phyloP scores from a whole-genome alignment of 192 early-diverging fungal genomes.

The Coemansia sp. region DNA sequence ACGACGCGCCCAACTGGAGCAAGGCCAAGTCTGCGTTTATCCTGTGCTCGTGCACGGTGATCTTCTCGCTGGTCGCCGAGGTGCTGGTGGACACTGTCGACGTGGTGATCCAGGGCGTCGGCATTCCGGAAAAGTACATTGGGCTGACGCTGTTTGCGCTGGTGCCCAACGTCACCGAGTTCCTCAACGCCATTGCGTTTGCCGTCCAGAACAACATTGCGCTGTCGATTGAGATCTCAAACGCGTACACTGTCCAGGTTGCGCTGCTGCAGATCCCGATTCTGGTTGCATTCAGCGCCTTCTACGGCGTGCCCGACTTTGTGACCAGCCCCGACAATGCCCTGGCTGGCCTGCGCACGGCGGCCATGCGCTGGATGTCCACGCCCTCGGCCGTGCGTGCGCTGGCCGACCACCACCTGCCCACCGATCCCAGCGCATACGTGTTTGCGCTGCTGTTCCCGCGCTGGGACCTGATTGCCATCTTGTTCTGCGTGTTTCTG shows the following conservation, averaged over 20 bases:
- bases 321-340: constrained; percentile 12
- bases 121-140: constrained; percentile 82
- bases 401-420: constrained; percentile 32
- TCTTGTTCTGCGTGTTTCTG: constrained; percentile 65
- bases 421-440: constrained; percentile 45
- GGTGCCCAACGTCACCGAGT: constrained; percentile 95
- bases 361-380: constrained; percentile 11
- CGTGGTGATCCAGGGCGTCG: constrained; percentile 63
- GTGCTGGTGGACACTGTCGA: constrained; percentile 88
- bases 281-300: constrained; percentile 81
- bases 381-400: constrained; percentile 2
- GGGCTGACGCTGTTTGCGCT: constrained; percentile 93
- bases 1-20: constrained; percentile 93
- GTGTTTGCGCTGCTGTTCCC: constrained; percentile 72
- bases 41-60: constrained; percentile 76
- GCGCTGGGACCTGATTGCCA: constrained; percentile 64
- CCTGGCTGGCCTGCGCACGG: constrained; percentile 16
- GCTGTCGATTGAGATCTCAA: constrained; percentile 90
- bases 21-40: constrained; percentile 74
- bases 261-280: constrained; percentile 94
- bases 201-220: constrained; percentile 86
- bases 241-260: constrained; percentile 93
- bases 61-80: constrained; percentile 89
- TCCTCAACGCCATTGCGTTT: constrained; percentile 93
- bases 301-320: constrained; percentile 54